These are phyloP conservation scores for Adansonia digitata DNA, from an alignment of 345 rosid genomes.

Conservation along the genomic window DNA sequence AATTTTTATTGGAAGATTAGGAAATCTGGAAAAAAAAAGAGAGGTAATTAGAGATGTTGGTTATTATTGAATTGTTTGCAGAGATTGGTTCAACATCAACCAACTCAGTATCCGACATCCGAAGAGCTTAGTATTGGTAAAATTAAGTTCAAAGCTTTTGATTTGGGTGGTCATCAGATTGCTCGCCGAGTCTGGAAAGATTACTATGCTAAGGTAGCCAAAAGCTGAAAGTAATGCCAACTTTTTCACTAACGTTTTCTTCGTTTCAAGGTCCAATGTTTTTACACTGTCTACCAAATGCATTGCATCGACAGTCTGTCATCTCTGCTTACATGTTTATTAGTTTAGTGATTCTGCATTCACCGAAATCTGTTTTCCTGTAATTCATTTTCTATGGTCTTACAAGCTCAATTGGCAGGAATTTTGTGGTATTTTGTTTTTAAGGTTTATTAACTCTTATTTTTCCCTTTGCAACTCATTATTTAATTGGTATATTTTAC, in stretches of 20 bases:
- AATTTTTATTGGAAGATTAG: background rate
- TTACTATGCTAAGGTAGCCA: constrained; percentile 75
- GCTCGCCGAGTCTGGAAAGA: constrained; percentile 93
- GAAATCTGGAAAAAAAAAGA: background rate
- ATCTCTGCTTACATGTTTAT: background rate
- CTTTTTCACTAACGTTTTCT: background rate
- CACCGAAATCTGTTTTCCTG: background rate
- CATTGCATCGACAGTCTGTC: background rate
- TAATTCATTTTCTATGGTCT: background rate
- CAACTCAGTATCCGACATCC: constrained; percentile 86
- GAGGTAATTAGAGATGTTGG: background rate
- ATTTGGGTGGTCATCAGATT: constrained; percentile 91
- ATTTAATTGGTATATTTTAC: background rate
- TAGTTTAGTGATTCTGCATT: background rate
- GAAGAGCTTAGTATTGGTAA: constrained; percentile 90
- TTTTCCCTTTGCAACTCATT: background rate
- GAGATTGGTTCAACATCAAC: constrained; percentile 93
- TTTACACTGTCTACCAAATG: background rate
- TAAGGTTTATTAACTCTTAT: background rate
- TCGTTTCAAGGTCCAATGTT: background rate
- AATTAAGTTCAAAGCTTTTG: constrained; percentile 87
- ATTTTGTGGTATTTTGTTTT: background rate
- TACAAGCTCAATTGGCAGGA: background rate
- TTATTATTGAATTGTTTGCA: constrained; percentile 23
- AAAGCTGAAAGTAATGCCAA: background rate